Conservation (phyloP, 2,329 filamentous ascomycete genomes). For the Chalara sp. region DNA sequence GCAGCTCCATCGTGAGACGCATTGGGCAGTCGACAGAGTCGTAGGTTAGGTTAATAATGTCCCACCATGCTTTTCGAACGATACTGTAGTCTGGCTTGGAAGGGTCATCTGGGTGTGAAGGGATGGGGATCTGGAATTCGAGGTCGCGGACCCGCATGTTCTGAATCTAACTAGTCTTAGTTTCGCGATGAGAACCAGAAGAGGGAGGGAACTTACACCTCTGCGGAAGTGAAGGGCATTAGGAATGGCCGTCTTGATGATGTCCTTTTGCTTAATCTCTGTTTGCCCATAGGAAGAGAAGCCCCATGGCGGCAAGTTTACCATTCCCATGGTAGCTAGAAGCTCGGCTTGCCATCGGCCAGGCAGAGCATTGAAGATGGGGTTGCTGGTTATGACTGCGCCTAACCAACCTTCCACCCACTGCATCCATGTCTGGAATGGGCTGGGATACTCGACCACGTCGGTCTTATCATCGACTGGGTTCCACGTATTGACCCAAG, state of each 20-base stretch:
- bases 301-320: constrained; percentile 22
- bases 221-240: constrained; percentile 42
- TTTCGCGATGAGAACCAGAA: background rate
- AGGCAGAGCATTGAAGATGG: constrained; percentile 28
- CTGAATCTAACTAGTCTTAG: constrained; percentile 25
- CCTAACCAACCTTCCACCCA: constrained; percentile 33
- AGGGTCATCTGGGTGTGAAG: constrained; percentile 23
- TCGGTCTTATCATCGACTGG: constrained; percentile 26
- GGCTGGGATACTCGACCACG: constrained; percentile 31
- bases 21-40: constrained; percentile 30
- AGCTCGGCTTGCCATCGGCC: constrained; percentile 30
- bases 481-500: constrained; percentile 42
- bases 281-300: constrained; percentile 12
- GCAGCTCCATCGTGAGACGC: constrained; percentile 37
- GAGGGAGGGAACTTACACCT: constrained; percentile 21
- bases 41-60: constrained; percentile 39
- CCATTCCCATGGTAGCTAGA: constrained; percentile 29
- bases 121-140: constrained; percentile 39
- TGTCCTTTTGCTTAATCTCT: constrained; percentile 13
- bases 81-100: constrained; percentile 33
- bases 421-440: constrained; percentile 15
- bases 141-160: constrained; percentile 40
- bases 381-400: constrained; percentile 27
- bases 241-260: constrained; percentile 35
- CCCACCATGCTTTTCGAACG: constrained; percentile 43